A percentile compares a stretch with the other conserved stretches of the same genome.
phyloP scores from a whole-genome alignment of 441 rosid genomes.

The Corymbia calophylla region DNA sequence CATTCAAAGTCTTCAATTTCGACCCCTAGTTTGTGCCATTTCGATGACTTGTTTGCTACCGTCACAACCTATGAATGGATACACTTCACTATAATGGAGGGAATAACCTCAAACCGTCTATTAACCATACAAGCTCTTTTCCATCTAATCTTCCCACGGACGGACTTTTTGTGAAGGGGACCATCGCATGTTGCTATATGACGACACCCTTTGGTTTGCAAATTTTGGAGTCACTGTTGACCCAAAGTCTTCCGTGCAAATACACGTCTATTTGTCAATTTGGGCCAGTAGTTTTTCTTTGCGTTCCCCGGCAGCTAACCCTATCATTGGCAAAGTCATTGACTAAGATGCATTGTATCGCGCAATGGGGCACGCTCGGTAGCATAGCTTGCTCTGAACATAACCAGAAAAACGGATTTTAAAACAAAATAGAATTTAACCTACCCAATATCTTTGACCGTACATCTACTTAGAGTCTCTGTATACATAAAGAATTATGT shows the following conservation, averaged over 20 bases:
- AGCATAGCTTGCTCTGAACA: background rate
- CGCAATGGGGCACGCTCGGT: background rate
- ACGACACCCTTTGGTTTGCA: background rate
- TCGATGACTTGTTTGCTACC: background rate
- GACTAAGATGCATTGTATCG: too few relatives aligned
- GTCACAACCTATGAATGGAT: background rate
- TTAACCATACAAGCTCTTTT: background rate
- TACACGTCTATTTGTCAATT: too few relatives aligned
- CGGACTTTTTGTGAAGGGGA: background rate
- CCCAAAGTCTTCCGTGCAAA: background rate
- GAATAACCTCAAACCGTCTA: background rate
- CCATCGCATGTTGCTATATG: background rate
- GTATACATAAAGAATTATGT: background rate
- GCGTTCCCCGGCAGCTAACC: too few relatives aligned
- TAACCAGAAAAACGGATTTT: background rate
- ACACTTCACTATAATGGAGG: background rate
- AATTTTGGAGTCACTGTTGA: background rate
- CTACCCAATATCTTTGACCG: background rate
- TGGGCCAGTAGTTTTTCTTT: too few relatives aligned
- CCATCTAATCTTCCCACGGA: background rate
- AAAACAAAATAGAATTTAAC: background rate
- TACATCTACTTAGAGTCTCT: background rate
- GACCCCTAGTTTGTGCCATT: background rate
- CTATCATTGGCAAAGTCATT: too few relatives aligned
- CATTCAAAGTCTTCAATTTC: background rate